Conservation (phyloP, 805 yeast species). For the Candida boleticola region DNA sequence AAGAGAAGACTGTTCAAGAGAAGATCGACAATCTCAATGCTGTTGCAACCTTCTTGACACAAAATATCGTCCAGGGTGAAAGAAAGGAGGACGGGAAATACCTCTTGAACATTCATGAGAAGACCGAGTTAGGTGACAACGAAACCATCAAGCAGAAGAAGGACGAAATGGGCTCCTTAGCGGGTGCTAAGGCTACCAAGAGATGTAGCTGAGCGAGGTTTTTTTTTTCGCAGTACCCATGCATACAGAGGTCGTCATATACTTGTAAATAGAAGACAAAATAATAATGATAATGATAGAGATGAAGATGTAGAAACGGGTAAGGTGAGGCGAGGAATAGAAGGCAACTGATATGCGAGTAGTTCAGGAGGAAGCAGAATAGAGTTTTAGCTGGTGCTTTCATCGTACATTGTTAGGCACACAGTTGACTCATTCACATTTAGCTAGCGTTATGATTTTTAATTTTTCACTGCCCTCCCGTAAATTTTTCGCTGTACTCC, state of each 20-base stretch:
- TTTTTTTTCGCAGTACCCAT: too few relatives aligned
- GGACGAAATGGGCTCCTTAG: conserved; percentile 44
- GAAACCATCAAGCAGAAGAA: conserved; percentile 62
- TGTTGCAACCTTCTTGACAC: conserved; percentile 64
- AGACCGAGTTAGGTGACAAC: conserved; percentile 90
- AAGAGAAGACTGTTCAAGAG: conserved; percentile 24
- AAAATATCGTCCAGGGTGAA: conserved; percentile 86
- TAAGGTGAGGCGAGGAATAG: neutral
- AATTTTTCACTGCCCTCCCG: too few relatives aligned
- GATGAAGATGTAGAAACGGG: conserved; percentile 1
- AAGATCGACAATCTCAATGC: conserved; percentile 59
- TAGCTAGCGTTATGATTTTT: too few relatives aligned
- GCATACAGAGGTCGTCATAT: too few relatives aligned
- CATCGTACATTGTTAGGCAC: too few relatives aligned
- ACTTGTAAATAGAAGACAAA: neutral
- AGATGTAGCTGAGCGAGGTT: conserved; percentile 24
- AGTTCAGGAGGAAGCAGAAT: too few relatives aligned
- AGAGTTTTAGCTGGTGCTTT: too few relatives aligned
- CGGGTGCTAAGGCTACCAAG: conserved; percentile 52
- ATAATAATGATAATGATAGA: conserved; percentile 2
- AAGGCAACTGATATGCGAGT: too few relatives aligned
- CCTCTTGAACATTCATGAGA: conserved; percentile 67
- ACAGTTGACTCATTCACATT: too few relatives aligned
- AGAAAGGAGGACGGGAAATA: conserved; percentile 44
- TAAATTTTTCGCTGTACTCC: too few relatives aligned